Evolutionary conservation across 2,329 filamentous ascomycete genomes (phyloP), one percentile per base, ranked within the genome.

Genomic region (Sordariomycetes sp.): DNA sequence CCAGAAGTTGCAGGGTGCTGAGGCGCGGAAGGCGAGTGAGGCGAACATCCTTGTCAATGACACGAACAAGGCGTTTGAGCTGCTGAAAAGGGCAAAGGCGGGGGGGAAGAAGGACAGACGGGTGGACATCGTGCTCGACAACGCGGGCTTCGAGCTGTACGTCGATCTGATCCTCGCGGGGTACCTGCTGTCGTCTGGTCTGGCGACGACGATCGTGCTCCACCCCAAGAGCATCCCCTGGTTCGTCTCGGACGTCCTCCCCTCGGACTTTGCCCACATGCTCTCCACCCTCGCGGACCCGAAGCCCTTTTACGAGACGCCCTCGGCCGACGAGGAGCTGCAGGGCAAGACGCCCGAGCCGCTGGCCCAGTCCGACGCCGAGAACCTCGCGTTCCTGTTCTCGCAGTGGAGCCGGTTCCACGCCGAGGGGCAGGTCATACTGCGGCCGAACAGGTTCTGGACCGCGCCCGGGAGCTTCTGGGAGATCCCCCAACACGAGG

Each of bases 241-340:
- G 94, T 99, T 97, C 67, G 94, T 99, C 53, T 96, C 90, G 1
- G 94, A 99, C 65, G 94, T 97, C 3, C 72, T 96, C 12, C 91
- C 92, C 0, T 78, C 76, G 48, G 94, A 99, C 71, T 96, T 97
- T 64, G 78, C 77, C 1, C 84, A 86, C n/a, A 79, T 97, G 2
- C 81, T 99, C 55, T 84, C 81, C 61, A 89, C 87, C 4, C 79
- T 99, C n/a, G 81, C 85, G 7, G 79, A 84, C 63, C 89, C 94
- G 1, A 83, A 86, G 63, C 65, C 72, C 12, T 96, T 97, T 70
- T 97, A 94, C 72, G 82, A 85, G 65, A 81, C 81, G 0, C 82
- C 82, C 0, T 84, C 85, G 0, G 83, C 90, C 34, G 89, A 91
- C 13, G 80, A 84, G 59, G 69, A 73, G 59, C 67, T 77, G 5